Base-by-base conservation (phyloP, 768 basidiomycete species). In the Rhizopogon vulgaris region DNA sequence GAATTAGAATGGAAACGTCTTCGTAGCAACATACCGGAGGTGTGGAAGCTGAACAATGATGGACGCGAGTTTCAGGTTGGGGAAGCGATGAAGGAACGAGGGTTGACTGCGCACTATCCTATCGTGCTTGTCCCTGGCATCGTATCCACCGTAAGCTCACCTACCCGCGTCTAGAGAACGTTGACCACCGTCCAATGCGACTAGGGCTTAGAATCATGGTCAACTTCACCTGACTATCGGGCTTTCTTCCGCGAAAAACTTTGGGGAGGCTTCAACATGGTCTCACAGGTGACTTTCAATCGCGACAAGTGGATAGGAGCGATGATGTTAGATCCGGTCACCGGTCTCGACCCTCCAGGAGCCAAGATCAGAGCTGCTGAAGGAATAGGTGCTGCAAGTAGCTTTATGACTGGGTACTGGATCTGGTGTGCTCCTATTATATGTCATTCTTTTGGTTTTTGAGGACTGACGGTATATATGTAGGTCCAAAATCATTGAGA, bases 401-500 rank as follows among this genome's bases (percentile, higher is more conserved):
- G 77, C 58, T 87, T 91, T 58, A 82, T 93, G 52, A 83, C 85
- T 63, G 93, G 94, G 1, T 99, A 94, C 64, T 98, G 94, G 94
- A 83, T 95, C 49, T 95, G 93, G 91, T 85, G 61, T 49, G 71
- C 48, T 48, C 37, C 6, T 51, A 25, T n/a, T 17, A 6, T 3
- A 32, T n/a, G 12, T 38, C 1, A 1, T 18, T 38, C 15, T 32
- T 38, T 10, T 24, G 22, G 25, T 11, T 10, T 22, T 30, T 22
- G 25, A 3, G 22, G 25, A 36, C 14, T 34, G 36, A n/a, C 36
- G 53, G 8, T 8, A 27, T 49, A 41, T 15, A 2, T 15, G 39
- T 41, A 88, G 88, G 88, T 84, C 87, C 1, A 94, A 94, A 67
- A 89, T 96, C 48, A 83, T 98, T 9, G 90, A 97, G 68, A 98